phyloP scores from a whole-genome alignment of 768 basidiomycete genomes.

The Kwoniella bestiolae region DNA sequence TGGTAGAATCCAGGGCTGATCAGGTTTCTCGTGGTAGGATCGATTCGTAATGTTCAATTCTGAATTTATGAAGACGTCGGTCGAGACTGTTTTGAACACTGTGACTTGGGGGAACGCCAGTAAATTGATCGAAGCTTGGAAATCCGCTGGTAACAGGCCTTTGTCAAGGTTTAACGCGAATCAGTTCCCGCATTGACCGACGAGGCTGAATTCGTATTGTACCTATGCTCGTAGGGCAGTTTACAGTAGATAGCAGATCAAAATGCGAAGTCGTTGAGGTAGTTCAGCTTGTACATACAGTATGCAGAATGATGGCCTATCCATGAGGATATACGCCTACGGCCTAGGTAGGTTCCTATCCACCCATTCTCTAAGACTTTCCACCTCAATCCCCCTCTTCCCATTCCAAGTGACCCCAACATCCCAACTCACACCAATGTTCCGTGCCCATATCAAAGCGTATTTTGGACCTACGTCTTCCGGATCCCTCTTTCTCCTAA shows the following conservation, averaged over 20 bases:
- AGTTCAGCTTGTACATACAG: no score
- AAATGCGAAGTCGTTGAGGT: no score
- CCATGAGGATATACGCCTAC: not conserved
- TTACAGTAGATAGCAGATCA: no score
- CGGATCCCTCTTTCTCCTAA: not conserved
- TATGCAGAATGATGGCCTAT: no score
- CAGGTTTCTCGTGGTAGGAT: not conserved
- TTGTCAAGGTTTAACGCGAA: not conserved
- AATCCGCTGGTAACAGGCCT: not conserved
- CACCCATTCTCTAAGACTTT: constrained; percentile 19
- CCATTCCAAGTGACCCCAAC: constrained; percentile 16
- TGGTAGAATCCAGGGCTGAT: no score
- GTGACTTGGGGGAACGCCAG: not conserved
- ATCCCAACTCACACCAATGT: constrained; percentile 19
- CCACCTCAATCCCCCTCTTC: constrained; percentile 18
- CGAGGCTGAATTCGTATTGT: no score
- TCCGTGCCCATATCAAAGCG: constrained; percentile 19
- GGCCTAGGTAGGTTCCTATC: constrained; percentile 10
- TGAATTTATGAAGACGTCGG: not conserved
- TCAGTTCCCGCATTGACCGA: no score
- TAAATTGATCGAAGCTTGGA: not conserved
- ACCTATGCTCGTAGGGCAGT: no score
- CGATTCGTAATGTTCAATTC: not conserved
- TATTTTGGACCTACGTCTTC: constrained; percentile 17
- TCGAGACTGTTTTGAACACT: not conserved